Conservation (phyloP, 2,329 filamentous ascomycete species). For the Pochonia chlamydosporia region DNA sequence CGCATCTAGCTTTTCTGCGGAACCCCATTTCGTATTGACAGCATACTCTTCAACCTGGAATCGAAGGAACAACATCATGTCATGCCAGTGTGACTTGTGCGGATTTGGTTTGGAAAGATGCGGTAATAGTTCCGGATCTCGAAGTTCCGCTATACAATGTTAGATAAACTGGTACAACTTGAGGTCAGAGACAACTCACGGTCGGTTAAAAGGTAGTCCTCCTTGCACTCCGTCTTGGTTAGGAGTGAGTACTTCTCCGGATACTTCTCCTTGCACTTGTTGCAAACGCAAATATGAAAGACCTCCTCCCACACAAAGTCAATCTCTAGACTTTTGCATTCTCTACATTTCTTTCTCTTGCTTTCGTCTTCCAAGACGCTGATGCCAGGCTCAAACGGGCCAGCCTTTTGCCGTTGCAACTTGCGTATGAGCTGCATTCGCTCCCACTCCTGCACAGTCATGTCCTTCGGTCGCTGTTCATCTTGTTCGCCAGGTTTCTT, state of each 20-base stretch:
- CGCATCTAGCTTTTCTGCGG: slow-evolving; percentile 73
- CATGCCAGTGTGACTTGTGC: slow-evolving; percentile 92
- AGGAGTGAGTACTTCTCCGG: slow-evolving; percentile 93
- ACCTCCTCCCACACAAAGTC: slow-evolving; percentile 93
- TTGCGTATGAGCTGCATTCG: slow-evolving; percentile 68
- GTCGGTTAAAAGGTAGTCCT: slow-evolving; percentile 93
- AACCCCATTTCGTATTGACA: slow-evolving; percentile 86
- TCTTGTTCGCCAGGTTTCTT: slow-evolving; percentile 32
- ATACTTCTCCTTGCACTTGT: slow-evolving; percentile 77
- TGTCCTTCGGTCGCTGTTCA: slow-evolving; percentile 70
- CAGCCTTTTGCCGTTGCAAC: slow-evolving; percentile 66
- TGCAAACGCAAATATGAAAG: slow-evolving; percentile 71
- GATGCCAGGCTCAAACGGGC: slow-evolving; percentile 85
- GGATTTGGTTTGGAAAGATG: slow-evolving; percentile 88
- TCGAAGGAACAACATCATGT: slow-evolving; percentile 96
- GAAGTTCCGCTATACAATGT: slow-evolving; percentile 65
- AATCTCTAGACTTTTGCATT: slow-evolving; percentile 80
- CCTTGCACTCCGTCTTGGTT: slow-evolving; percentile 92
- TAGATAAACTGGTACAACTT: background rate
- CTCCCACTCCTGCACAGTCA: slow-evolving; percentile 92
- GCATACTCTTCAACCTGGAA: slow-evolving; percentile 95
- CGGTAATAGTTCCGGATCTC: slow-evolving; percentile 78
- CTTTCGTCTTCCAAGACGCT: slow-evolving; percentile 61
- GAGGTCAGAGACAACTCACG: slow-evolving; percentile 45
- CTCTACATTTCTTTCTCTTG: slow-evolving; percentile 69